phyloP scores from a whole-genome alignment of 257 asterid genomes.

The Ilex aquifolium region DNA sequence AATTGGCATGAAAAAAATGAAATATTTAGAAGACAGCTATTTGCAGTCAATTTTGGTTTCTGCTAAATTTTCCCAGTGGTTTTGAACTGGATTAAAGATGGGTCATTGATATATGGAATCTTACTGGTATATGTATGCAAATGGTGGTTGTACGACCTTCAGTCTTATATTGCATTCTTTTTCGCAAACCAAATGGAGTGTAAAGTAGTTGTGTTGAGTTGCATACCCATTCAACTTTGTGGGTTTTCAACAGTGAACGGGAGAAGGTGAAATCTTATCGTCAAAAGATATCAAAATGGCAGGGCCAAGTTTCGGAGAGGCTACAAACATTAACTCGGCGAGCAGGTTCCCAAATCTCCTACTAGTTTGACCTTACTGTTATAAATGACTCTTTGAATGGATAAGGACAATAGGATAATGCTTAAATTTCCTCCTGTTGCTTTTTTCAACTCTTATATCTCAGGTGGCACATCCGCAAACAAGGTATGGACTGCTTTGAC shows the following conservation, averaged over 20 bases:
- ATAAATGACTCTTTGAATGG: not conserved
- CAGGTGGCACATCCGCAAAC: constrained; percentile 57
- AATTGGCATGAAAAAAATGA: no score
- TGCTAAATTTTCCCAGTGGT: no score
- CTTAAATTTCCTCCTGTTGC: constrained; percentile 13
- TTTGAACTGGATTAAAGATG: no score
- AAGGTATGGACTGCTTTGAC: constrained; percentile 70
- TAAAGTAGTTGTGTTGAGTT: constrained; percentile 7
- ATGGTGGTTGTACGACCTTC: no score
- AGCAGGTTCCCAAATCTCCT: constrained; percentile 43
- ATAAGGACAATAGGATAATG: no score
- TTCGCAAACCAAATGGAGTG: no score
- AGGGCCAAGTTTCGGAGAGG: constrained; percentile 77
- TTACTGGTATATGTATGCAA: no score
- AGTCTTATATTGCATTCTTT: no score
- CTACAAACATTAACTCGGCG: constrained; percentile 57
- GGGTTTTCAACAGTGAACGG: constrained; percentile 52
- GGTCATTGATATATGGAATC: no score
- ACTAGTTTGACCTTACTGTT: not conserved
- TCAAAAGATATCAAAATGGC: constrained; percentile 77
- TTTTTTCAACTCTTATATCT: constrained; percentile 12
- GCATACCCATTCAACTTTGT: constrained; percentile 16
- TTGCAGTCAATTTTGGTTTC: no score
- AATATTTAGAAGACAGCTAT: no score
- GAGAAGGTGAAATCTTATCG: constrained; percentile 90